Conservation (phyloP, 2,329 filamentous ascomycete species). For the Ophiobolus disseminans region DNA sequence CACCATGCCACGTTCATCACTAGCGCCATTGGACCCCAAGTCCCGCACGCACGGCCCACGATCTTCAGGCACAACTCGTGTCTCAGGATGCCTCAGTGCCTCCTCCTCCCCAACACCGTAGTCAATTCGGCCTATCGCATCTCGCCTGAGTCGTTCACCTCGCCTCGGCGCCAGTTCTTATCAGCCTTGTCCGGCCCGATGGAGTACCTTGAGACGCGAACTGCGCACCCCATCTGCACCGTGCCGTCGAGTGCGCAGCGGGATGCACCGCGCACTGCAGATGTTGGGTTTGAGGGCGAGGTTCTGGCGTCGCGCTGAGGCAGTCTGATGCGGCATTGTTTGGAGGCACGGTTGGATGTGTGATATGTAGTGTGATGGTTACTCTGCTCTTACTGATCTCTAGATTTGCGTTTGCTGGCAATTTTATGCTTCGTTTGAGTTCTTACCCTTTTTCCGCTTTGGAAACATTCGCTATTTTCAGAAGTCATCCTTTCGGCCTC, state of each 20-base stretch:
- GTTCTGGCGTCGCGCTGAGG: background rate
- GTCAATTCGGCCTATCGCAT: background rate
- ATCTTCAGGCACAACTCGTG: too few species aligned
- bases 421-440: background rate
- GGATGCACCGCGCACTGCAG: background rate
- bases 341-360: background rate
- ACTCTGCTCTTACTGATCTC: background rate
- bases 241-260: background rate
- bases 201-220: slow-evolving; percentile 1
- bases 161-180: background rate
- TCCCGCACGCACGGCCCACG: too few species aligned
- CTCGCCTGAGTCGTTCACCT: background rate
- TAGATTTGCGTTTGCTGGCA: background rate
- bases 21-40: too few species aligned
- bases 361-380: background rate
- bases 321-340: background rate
- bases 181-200: background rate
- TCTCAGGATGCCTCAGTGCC: too few species aligned
- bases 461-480: background rate
- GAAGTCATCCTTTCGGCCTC: background rate
- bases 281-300: background rate
- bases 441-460: background rate
- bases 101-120: too few species aligned
- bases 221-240: background rate
- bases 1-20: too few species aligned